phyloP scores from a whole-genome alignment of 129 eudicot genomes.

The Tanacetum coccineum region DNA sequence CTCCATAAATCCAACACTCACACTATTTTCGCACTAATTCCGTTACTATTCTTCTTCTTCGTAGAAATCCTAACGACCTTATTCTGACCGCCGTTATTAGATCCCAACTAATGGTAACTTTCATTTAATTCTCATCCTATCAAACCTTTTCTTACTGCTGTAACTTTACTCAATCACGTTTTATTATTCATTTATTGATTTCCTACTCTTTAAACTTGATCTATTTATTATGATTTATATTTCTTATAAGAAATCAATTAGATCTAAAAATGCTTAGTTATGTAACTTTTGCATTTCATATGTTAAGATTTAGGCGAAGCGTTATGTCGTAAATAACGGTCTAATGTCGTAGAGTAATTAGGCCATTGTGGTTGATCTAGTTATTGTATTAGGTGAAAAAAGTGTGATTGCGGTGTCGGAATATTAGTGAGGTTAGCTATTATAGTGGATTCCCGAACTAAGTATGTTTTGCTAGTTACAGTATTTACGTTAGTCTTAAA shows the following conservation, averaged over 20 bases:
- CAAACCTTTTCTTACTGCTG: not conserved
- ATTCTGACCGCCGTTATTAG: not conserved
- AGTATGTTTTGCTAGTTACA: too few species aligned
- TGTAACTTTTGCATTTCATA: too few species aligned
- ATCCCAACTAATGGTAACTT: constrained; percentile 15
- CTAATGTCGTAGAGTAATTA: too few species aligned
- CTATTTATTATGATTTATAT: not conserved
- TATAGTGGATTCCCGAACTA: too few species aligned
- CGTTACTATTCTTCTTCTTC: constrained; percentile 26
- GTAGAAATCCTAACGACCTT: constrained; percentile 35
- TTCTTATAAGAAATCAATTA: constrained; percentile 10
- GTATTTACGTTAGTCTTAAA: too few species aligned
- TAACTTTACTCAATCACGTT: not conserved
- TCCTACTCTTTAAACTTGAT: constrained; percentile 2
- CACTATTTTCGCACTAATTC: constrained; percentile 13
- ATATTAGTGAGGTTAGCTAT: too few species aligned
- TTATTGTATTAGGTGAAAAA: too few species aligned
- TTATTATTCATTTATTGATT: not conserved
- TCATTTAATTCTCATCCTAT: too few species aligned
- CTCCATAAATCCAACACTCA: not conserved
- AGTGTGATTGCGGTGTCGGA: too few species aligned
- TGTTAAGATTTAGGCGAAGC: not conserved
- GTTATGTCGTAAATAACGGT: too few species aligned
- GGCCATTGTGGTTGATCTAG: too few species aligned
- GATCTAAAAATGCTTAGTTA: constrained; percentile 25